Evolutionary conservation across 2,329 filamentous ascomycete species (phyloP), one percentile per base, ranked within the genome.

Genomic region (Aureobasidium sp.): DNA sequence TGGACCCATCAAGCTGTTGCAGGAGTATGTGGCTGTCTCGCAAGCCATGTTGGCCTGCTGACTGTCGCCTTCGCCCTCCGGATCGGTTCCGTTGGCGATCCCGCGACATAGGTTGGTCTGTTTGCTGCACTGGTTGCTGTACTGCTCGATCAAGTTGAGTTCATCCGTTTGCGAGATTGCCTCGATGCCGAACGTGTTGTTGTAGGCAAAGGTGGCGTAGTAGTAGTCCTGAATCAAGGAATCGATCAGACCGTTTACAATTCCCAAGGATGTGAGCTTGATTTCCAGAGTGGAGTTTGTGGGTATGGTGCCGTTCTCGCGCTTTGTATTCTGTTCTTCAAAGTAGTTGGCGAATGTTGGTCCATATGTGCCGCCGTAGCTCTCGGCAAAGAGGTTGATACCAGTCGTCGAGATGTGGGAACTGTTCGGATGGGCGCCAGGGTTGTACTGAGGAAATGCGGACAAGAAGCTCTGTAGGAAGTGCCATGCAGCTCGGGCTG

Each of bases 181-280:
- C 63, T 81, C 68, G 60, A 88, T 79, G 9, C 79, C 82, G 68
- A 88, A 91, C 0, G 85, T 84, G 68, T 88, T 89, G 68, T 83
- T 82, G 61, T 78, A 77, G 10, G 82, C 81, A 69, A 85, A 86
- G 8, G 71, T 68, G 1, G 83, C 78, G 64, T 82, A 84, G 65
- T 74, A 81, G 2, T 81, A 79, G 3, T 76, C 75, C 71, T 90
- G 85, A 0, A 84, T 77, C 31, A 84, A 69, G 65, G 81, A 78
- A 67, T 91, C 88, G 37, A 90, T 75, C 64, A 86, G 83, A 13
- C 86, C 87, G 69, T 90, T 89, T 61, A 89, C 76, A 61, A 91
- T 87, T 23, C 87, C 86, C 0, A 90, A 72, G 0, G 86, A 82
- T 15, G 75, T 75, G 9, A 90, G 75, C 58, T 81, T 79, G 51